Conservation (phyloP, 805 yeast genomes). For the Barnettozyma californica region DNA sequence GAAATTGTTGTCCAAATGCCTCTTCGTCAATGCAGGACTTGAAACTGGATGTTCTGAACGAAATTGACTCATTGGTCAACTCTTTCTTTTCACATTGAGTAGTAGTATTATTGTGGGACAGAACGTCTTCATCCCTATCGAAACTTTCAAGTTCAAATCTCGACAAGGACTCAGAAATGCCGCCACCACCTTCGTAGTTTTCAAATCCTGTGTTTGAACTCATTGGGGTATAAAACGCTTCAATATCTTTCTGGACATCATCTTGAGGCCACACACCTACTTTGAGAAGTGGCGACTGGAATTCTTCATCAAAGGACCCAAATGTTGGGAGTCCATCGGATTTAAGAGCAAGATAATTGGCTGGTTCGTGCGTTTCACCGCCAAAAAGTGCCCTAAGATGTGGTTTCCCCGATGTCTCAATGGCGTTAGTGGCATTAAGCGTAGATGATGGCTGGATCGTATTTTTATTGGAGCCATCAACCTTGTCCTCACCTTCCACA, state of each 20-base stretch:
- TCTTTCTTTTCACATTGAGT: not conserved
- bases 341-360: not conserved
- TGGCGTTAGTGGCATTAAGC: not conserved
- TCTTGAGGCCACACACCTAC: constrained; percentile 17
- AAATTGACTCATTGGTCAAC: not conserved
- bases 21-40: constrained; percentile 19
- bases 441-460: not conserved
- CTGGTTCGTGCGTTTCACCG: not conserved
- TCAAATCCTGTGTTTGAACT: constrained; percentile 12
- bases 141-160: constrained; percentile 6
- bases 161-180: not conserved
- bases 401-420: not conserved
- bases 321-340: constrained; percentile 8
- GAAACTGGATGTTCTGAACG: constrained; percentile 16
- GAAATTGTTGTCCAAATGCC: not conserved
- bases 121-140: not conserved
- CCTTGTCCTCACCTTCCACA: not conserved
- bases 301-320: constrained; percentile 19
- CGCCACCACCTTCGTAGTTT: constrained; percentile 3
- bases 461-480: not conserved
- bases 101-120: not conserved
- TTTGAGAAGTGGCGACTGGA: constrained; percentile 17
- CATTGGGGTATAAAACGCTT: constrained; percentile 23
- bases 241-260: constrained; percentile 11
- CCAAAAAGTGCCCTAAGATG: constrained; percentile 2